phyloP scores from a whole-genome alignment of 257 asterid genomes.

The Capsicum rhomboideum region DNA sequence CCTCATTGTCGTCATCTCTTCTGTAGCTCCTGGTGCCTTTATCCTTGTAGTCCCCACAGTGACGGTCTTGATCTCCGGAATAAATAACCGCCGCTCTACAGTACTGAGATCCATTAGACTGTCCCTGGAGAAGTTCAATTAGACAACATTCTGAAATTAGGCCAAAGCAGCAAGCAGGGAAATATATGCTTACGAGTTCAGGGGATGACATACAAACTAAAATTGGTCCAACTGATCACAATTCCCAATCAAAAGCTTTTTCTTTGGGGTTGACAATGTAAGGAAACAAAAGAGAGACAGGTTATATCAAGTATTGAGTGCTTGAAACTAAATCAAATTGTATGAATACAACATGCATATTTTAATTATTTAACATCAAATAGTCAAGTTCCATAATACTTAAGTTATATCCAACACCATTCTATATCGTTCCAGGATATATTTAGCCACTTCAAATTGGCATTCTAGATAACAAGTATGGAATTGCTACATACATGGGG shows the following conservation, averaged over 20 bases:
- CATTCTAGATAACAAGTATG: not conserved
- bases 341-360: not conserved
- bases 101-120: slow-evolving; percentile 24
- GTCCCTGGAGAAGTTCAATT: slow-evolving; percentile 20
- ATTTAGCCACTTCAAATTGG: not conserved
- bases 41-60: not conserved
- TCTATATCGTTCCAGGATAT: not conserved
- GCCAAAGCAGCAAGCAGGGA: not conserved
- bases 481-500: not conserved
- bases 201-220: not conserved
- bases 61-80: slow-evolving; percentile 14
- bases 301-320: not conserved
- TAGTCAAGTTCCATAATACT: not conserved
- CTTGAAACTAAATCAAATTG: not conserved
- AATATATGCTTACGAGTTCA: not conserved
- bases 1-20: slow-evolving; percentile 38
- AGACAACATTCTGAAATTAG: not conserved
- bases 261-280: not conserved
- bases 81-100: slow-evolving; percentile 19
- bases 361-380: not conserved
- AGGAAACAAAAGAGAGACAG: not conserved
- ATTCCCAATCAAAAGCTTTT: not conserved
- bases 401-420: not conserved
- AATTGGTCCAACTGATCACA: not conserved
- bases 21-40: slow-evolving; percentile 20